Base-by-base conservation (phyloP, 192 early-diverging fungal species). In the Haplosporangium gracile region DNA sequence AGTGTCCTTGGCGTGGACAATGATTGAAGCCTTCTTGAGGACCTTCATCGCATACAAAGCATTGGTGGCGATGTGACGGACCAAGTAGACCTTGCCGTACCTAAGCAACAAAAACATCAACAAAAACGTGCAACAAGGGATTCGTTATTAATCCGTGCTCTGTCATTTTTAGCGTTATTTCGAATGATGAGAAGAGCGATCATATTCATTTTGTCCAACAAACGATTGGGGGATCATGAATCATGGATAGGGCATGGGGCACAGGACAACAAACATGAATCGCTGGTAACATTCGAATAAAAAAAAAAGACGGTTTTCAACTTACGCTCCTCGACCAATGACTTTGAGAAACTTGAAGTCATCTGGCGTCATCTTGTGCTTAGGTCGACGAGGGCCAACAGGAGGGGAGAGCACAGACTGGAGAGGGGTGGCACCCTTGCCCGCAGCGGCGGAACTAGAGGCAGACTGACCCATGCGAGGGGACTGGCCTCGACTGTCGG, bases 21-120 rank as follows among this genome's bases (percentile, higher is more conserved):
- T 91, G 53, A 98, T 92, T 39, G 94, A 93, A 4, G 97, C 96
- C 90, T 99, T 97, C 88, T 94, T 93, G 55, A 99, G 90, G 5
- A 97, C 96, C 89, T 99, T 99, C 97, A 98, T 98, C 34, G 97
- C 97, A 85, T 95, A 97, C 60, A 94, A 81, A 68, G 79, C 81
- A 29, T 84, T 83, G 7, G 85, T 88, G 39, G 24, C 77, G 80
- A 93, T 95, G 87, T 97, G 93, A 72, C 92, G 93, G 5, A 97
- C 96, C 63, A 97, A 88, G 73, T 95, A 96, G 9, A 97, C 96
- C 78, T 96, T 96, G 42, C 96, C 97, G 84, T 96, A 98, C 40
- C 90, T 91, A 78, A 4, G 55, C 13, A 76, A 51, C 4, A 47
- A 16, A 34, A 40, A 32, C 76, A 39, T 29, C 20, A 15, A 68